Base-by-base conservation (phyloP, 2,329 filamentous ascomycete species). In the Beauveria caledonica region DNA sequence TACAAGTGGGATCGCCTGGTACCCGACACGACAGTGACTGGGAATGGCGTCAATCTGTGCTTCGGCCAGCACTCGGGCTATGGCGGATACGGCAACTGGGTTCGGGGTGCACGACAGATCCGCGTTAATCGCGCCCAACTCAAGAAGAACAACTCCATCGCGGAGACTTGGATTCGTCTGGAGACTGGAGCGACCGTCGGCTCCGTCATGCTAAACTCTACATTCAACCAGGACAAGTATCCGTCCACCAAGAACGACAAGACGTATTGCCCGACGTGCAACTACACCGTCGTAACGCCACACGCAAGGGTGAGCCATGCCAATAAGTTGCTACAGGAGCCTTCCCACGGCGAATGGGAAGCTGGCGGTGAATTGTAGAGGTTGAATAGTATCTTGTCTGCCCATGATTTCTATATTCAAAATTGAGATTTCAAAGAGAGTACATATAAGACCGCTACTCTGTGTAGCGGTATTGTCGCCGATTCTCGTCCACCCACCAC, bases 51-150 rank as follows among this genome's bases (percentile, higher is more conserved):
- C n/a, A 74, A 77, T 50, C 65, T 82, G 10, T 82, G 79, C 65
- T 88, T 86, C 66, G 84, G 85, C 5, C 82, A 87, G 64, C 86
- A 87, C 64, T 80, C 84, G 0, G 87, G 87, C 0, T 89, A 89
- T 60, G 87, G 86, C 0, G 87, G 87, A 0, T 90, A 90, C 65
- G 84, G 86, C 0, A 76, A 77, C 50, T 88, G 82, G 82, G 79
- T 80, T 10, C 80, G 86, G 0, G 87, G 86, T 1, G 78, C 79
- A 5, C 75, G 85, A 1, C 81, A 86, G 64, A 72, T 88, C 13
- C 65, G 76, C 2, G 64, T 87, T 1, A 72, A 76, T 2, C 73
- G 80, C 45, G 68, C 73, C 1, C 70, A 70, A 23, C 66, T 83
- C 17, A 66, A 66, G 6, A 64, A 71, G 4, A 48, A 29, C 13